Evolutionary conservation across 1,284 basidiomycete genomes (phyloP).

Genomic region (Ceratobasidium sp.): DNA sequence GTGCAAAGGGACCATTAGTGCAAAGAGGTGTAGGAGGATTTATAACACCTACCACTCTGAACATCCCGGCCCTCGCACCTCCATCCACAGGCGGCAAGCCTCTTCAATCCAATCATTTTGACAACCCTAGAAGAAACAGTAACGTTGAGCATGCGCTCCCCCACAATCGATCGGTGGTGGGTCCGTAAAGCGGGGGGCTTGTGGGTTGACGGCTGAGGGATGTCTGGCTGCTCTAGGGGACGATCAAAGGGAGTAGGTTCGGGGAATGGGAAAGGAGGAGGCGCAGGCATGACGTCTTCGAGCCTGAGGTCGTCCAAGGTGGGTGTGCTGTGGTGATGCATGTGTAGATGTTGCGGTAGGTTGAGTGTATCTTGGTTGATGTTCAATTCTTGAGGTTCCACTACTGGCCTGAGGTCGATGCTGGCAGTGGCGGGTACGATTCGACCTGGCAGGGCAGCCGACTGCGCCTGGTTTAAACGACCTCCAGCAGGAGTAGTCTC

Average conservation of each 20-base stretch:
- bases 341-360: not conserved
- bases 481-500: no score
- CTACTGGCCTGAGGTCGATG: no score
- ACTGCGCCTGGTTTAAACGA: no score
- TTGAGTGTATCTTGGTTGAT: no score
- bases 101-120: not conserved
- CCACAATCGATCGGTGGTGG: not conserved
- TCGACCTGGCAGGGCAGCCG: no score
- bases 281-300: not conserved
- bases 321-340: not conserved
- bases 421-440: no score
- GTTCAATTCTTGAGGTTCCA: no score
- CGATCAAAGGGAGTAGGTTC: not conserved
- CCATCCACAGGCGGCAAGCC: conserved; percentile 1
- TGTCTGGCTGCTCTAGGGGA: not conserved
- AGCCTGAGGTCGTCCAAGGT: not conserved
- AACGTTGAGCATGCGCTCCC: not conserved
- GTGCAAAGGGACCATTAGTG: not conserved
- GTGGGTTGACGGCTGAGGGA: not conserved
- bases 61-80: not conserved
- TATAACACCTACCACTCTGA: not conserved
- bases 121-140: not conserved
- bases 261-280: conserved; percentile 3
- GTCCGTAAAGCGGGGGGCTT: conserved; percentile 18
- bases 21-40: not conserved